Conservation (phyloP, 2,329 filamentous ascomycete species). For the Aureobasidium namibiae region DNA sequence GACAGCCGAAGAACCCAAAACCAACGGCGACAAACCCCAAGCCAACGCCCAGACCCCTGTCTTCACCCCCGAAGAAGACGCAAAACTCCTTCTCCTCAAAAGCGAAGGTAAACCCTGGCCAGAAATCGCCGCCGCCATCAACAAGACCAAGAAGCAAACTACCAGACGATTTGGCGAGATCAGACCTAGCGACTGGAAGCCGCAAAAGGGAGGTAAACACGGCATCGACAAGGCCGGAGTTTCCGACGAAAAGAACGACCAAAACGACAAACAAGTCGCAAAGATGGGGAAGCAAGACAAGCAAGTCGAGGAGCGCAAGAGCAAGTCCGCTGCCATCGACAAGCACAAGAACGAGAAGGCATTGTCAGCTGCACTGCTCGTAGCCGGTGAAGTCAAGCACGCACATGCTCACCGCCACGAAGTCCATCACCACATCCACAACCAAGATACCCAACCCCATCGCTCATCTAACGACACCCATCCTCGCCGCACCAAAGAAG, state of each 20-base stretch:
- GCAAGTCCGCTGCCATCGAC: neutral
- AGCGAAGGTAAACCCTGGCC: constrained; percentile 24
- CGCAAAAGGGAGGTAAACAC: neutral
- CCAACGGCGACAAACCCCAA: neutral
- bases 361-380: neutral
- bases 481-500: neutral
- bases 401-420: neutral
- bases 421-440: neutral
- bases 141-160: neutral
- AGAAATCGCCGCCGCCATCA: constrained; percentile 24
- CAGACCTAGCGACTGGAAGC: constrained; percentile 19
- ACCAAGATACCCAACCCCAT: neutral
- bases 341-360: constrained; percentile 14
- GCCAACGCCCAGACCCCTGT: neutral
- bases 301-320: constrained; percentile 7
- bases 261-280: neutral
- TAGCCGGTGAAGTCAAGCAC: neutral
- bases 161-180: constrained; percentile 28
- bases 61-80: constrained; percentile 34
- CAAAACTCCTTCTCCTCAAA: constrained; percentile 31
- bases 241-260: constrained; percentile 14
- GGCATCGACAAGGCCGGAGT: neutral
- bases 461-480: neutral
- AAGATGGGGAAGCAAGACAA: constrained; percentile 17
- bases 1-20: neutral